Evolutionary conservation across 1,284 basidiomycete genomes (phyloP).

Genomic region (Microbotryum saponariae): DNA sequence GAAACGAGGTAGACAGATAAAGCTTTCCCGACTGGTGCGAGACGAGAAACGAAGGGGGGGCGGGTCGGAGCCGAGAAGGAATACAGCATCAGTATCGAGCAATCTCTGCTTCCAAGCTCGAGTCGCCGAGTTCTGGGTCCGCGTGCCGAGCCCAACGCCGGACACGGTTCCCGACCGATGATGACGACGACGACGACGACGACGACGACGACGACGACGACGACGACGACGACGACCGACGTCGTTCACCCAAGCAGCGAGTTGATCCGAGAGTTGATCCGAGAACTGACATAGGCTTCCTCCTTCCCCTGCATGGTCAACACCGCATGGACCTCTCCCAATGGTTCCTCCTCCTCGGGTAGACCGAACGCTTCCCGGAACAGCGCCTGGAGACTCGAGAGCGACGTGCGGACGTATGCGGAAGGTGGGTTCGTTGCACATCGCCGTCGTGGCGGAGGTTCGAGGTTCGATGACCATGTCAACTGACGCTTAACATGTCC

Average conservation of each 20-base stretch:
- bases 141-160: too few relatives aligned
- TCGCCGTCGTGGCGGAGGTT: background rate
- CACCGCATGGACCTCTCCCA: constrained; percentile 73
- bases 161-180: too few relatives aligned
- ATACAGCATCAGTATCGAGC: background rate
- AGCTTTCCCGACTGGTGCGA: constrained; percentile 71
- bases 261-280: too few relatives aligned
- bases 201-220: too few relatives aligned
- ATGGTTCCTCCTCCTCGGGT: constrained; percentile 30
- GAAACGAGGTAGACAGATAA: constrained; percentile 78
- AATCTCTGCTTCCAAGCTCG: background rate
- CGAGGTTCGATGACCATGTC: background rate
- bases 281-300: constrained; percentile 76
- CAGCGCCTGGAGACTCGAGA: constrained; percentile 23
- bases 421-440: background rate
- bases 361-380: constrained; percentile 35
- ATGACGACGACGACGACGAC: too few relatives aligned
- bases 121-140: background rate
- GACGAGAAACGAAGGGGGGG: background rate
- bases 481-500: too few relatives aligned
- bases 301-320: constrained; percentile 74
- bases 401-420: background rate
- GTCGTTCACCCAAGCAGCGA: too few relatives aligned
- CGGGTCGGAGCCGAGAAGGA: background rate
- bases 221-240: too few relatives aligned